These are phyloP conservation scores for Eragrostis nindensis DNA, from an alignment of 176 grass and related monocot species.

Conservation along the genomic window DNA sequence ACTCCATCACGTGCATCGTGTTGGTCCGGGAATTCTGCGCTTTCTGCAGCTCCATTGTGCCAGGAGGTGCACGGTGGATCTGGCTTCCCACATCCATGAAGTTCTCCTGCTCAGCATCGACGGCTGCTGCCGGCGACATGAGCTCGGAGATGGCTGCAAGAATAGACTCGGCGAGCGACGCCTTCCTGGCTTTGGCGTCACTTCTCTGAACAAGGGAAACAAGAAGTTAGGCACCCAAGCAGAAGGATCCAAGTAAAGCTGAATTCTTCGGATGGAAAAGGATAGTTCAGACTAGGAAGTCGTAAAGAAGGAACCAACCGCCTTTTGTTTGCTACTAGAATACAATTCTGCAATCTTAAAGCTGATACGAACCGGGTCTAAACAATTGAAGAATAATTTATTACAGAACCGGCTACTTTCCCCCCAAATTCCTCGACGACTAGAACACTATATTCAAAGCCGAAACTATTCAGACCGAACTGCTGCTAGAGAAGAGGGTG, in stretches of 20 bases:
- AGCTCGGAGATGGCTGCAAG: conserved; percentile 58
- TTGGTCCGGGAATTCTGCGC: conserved; percentile 28
- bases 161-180: conserved; percentile 45
- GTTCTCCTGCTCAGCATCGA: conserved; percentile 46
- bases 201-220: conserved; percentile 49
- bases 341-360: conserved; percentile 39
- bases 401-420: background rate
- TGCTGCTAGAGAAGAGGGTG: background rate
- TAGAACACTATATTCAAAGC: background rate
- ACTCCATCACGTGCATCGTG: conserved; percentile 45
- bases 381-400: conserved; percentile 15
- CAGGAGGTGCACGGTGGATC: conserved; percentile 37
- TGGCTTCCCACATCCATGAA: conserved; percentile 64
- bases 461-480: background rate
- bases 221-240: background rate
- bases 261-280: conserved; percentile 8
- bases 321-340: conserved; percentile 24
- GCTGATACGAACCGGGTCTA: conserved; percentile 16
- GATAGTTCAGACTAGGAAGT: conserved; percentile 35
- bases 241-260: conserved; percentile 7
- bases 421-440: conserved; percentile 23
- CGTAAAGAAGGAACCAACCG: conserved; percentile 26
- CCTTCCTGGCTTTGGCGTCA: conserved; percentile 45
- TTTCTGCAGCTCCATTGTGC: conserved; percentile 45
- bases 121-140: conserved; percentile 43